Evolutionary conservation across 225 moss, liverwort and hornwort species (phyloP).

Genomic region (Marchantia paleacea): DNA sequence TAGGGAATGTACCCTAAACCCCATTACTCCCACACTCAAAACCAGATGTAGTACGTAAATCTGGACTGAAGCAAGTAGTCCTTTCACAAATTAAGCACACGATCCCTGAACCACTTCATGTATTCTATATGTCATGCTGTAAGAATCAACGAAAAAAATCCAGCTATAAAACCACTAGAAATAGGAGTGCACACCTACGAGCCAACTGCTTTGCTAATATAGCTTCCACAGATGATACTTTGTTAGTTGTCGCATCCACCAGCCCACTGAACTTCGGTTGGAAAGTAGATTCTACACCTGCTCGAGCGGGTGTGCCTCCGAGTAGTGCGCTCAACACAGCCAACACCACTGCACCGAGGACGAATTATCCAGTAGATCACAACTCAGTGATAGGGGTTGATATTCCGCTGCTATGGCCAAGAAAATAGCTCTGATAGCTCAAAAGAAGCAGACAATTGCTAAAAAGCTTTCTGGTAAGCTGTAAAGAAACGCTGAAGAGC

Average conservation of each 20-base stretch:
- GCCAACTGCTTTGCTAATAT: conserved; percentile 44
- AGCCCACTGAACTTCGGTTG: conserved; percentile 6
- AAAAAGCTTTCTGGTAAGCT: no score
- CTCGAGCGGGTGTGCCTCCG: conserved; percentile 27
- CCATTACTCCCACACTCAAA: no score
- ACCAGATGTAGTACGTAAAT: background rate
- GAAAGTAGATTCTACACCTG: conserved; percentile 21
- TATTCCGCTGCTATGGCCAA: background rate
- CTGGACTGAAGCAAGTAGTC: background rate
- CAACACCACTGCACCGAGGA: conserved; percentile 24
- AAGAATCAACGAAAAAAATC: background rate
- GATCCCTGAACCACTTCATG: no score
- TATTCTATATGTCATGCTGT: no score
- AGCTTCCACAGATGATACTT: conserved; percentile 34
- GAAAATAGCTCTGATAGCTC: background rate
- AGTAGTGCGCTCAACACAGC: conserved; percentile 22
- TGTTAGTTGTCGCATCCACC: conserved; percentile 23
- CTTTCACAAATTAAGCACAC: background rate
- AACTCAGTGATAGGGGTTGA: background rate
- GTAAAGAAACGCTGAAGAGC: background rate
- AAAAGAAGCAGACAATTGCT: no score
- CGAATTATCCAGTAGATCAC: background rate
- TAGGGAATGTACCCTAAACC: no score
- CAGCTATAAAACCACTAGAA: background rate
- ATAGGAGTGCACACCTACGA: conserved; percentile 33